Evolutionary conservation across 164 flowering plant genomes (phyloP).

Genomic region (Dillenia suffruticosa): DNA sequence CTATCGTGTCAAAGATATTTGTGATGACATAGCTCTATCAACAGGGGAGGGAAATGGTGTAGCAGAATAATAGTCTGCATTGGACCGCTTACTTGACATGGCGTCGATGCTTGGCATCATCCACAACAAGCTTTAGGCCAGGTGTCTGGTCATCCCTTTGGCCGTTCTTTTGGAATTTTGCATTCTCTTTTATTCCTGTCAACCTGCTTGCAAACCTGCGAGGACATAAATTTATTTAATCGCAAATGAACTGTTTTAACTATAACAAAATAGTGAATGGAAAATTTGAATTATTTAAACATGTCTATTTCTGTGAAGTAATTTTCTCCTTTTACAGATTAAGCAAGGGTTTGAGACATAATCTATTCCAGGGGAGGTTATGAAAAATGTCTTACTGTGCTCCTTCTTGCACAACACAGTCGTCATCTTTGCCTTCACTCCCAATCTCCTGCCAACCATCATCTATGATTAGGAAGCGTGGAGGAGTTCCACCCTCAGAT

Average conservation of each 20-base stretch:
- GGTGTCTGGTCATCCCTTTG: constrained; percentile 44
- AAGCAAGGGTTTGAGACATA: no score
- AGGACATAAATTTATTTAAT: not conserved
- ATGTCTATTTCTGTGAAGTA: no score
- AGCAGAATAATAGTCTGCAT: not conserved
- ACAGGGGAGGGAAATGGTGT: not conserved
- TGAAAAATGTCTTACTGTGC: constrained; percentile 66
- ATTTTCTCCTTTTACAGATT: no score
- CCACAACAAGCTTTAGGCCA: constrained; percentile 75
- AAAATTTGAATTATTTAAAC: no score
- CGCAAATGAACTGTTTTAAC: not conserved
- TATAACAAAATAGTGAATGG: constrained; percentile 9
- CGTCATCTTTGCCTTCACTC: constrained; percentile 34
- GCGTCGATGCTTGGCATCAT: constrained; percentile 61
- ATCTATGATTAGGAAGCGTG: constrained; percentile 83
- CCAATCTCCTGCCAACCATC: constrained; percentile 99
- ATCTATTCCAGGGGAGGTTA: not conserved
- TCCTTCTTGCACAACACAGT: constrained; percentile 76
- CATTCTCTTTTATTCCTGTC: constrained; percentile 84
- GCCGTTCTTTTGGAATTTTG: constrained; percentile 75
- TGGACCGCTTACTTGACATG: constrained; percentile 65
- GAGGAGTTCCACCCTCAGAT: constrained; percentile 77
- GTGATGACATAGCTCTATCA: no score
- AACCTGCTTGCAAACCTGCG: constrained; percentile 88
- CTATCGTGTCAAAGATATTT: no score